These are phyloP conservation scores for Suaeda aralocaspica DNA, from an alignment of 148 eudicot species.

Conservation along the genomic window DNA sequence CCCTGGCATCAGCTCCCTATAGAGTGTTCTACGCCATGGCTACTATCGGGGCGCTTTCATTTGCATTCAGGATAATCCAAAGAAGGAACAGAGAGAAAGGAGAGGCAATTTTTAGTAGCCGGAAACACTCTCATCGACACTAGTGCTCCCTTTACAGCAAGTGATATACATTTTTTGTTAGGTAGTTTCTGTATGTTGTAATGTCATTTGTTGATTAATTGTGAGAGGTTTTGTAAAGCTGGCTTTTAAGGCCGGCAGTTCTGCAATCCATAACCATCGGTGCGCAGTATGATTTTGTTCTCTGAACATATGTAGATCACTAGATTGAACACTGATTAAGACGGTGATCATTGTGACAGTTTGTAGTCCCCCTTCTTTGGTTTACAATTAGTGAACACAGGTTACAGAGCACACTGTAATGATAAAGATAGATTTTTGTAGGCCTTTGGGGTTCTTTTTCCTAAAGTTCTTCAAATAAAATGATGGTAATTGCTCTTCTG, in stretches of 20 bases:
- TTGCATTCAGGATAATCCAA: constrained; percentile 58
- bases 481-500: too few relatives aligned
- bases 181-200: constrained; percentile 25
- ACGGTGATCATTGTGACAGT: not conserved
- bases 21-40: constrained; percentile 77
- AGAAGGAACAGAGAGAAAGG: constrained; percentile 66
- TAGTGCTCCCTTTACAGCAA: constrained; percentile 15
- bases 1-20: constrained; percentile 76
- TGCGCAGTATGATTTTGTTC: not conserved
- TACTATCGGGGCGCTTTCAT: constrained; percentile 62
- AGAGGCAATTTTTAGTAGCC: constrained; percentile 51
- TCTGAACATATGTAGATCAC: not conserved
- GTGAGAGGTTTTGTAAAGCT: constrained; percentile 1
- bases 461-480: too few relatives aligned
- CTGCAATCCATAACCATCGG: constrained; percentile 6
- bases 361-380: not conserved
- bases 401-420: not conserved
- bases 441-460: too few relatives aligned
- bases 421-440: too few relatives aligned
- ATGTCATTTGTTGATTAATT: constrained; percentile 19
- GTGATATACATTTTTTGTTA: not conserved
- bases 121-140: constrained; percentile 81
- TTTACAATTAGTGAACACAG: not conserved
- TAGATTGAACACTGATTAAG: not conserved
- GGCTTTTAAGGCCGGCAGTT: constrained; percentile 11